Evolutionary conservation across 1,284 basidiomycete species (phyloP).

Genomic region (Cutaneotrichosporon cutaneum): DNA sequence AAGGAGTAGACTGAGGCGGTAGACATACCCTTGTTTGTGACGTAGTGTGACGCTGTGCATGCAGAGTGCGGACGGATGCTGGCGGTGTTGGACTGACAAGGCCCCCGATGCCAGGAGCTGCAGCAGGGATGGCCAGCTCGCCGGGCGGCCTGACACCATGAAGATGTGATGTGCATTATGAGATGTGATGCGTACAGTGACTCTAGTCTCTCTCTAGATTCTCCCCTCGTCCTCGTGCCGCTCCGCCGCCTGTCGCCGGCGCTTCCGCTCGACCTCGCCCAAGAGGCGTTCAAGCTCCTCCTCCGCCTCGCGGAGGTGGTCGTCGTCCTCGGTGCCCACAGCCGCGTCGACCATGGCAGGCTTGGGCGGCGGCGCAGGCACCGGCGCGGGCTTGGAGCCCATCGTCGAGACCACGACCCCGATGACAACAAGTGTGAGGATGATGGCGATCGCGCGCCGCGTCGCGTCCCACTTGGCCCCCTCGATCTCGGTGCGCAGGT

Average conservation of each 20-base stretch:
- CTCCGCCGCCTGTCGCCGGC: neutral
- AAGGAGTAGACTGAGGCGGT: slow-evolving; percentile 16
- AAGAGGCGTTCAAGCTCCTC: slow-evolving; percentile 4
- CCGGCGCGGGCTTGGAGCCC: slow-evolving; percentile 12
- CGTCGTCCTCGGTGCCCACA: slow-evolving; percentile 3
- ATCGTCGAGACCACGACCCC: slow-evolving; percentile 22
- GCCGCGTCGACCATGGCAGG: slow-evolving; percentile 9
- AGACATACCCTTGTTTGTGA: neutral
- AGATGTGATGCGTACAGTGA: no score
- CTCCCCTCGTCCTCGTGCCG: neutral
- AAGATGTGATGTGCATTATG: neutral
- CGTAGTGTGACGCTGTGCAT: no score
- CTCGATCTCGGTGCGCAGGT: slow-evolving; percentile 81
- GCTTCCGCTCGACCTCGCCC: neutral
- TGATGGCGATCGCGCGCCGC: slow-evolving; percentile 67
- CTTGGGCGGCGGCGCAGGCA: slow-evolving; percentile 13
- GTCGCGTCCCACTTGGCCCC: slow-evolving; percentile 90
- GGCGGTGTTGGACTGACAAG: neutral
- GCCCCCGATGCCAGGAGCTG: neutral
- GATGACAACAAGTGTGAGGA: slow-evolving; percentile 29
- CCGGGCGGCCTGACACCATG: neutral
- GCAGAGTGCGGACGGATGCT: neutral
- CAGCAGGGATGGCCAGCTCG: no score
- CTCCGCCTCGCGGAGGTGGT: slow-evolving; percentile 11
- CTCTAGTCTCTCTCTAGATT: neutral